phyloP scores from a whole-genome alignment of 2,329 filamentous ascomycete genomes.

The Canariomyces notabilis region DNA sequence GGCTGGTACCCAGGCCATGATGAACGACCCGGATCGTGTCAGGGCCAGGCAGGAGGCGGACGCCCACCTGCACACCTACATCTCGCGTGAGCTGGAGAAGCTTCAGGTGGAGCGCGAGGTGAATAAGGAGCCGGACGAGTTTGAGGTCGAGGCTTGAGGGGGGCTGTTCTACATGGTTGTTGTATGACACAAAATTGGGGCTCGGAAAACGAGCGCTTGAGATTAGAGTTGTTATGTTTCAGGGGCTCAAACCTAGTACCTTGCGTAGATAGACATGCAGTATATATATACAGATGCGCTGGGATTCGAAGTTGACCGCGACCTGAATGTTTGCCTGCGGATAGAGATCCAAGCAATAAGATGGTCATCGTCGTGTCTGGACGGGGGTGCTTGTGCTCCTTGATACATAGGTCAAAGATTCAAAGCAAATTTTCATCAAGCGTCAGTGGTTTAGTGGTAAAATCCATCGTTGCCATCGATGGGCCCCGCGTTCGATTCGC shows the following conservation, averaged over 20 bases:
- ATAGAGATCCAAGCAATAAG: no score
- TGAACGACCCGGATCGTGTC: constrained; percentile 45
- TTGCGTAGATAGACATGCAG: constrained; percentile 2
- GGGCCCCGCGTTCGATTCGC: constrained; percentile 34
- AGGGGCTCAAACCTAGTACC: not conserved
- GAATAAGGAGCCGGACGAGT: constrained; percentile 41
- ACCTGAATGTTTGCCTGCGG: no score
- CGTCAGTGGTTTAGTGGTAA: constrained; percentile 49
- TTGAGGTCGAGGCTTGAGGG: constrained; percentile 35
- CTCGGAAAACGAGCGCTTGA: no score
- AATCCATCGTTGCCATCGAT: constrained; percentile 52
- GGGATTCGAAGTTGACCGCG: no score
- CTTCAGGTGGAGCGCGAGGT: constrained; percentile 55
- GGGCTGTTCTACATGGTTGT: no score
- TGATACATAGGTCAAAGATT: not conserved
- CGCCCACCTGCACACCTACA: constrained; percentile 72
- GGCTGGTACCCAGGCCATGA: constrained; percentile 17
- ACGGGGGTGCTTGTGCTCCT: no score
- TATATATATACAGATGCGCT: no score
- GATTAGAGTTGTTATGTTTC: not conserved
- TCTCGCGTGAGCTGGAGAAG: constrained; percentile 71
- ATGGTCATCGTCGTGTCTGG: no score
- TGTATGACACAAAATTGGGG: no score
- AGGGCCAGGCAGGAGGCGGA: constrained; percentile 53
- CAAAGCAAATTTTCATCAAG: not conserved